Conservation (phyloP, 495 filamentous ascomycete species). For the Talaromyces borbonicus region DNA sequence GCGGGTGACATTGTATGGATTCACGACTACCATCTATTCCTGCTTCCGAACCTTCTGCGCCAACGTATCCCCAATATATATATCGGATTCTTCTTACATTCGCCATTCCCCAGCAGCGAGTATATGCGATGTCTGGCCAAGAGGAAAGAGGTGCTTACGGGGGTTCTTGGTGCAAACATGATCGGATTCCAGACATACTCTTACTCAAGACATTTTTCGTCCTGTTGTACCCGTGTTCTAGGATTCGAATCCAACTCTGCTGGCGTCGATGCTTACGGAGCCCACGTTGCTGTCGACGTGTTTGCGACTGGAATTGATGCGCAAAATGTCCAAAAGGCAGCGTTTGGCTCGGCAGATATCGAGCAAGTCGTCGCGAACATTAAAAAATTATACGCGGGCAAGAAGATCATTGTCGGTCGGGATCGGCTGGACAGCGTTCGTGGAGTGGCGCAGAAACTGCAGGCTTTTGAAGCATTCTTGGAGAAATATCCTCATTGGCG, state of each 20-base stretch:
- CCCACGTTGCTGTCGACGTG: slow-evolving; percentile 78
- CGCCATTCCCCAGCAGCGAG: slow-evolving; percentile 89
- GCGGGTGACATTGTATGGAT: slow-evolving; percentile 85
- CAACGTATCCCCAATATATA: slow-evolving; percentile 76
- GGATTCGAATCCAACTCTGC: slow-evolving; percentile 70
- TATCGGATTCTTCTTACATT: slow-evolving; percentile 84
- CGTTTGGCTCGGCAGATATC: slow-evolving; percentile 56
- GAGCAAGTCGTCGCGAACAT: slow-evolving; percentile 57
- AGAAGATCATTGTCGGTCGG: slow-evolving; percentile 90
- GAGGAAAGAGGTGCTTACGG: slow-evolving; percentile 78
- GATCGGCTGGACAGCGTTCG: slow-evolving; percentile 84
- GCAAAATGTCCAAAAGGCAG: slow-evolving; percentile 54
- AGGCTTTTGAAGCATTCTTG: slow-evolving; percentile 84
- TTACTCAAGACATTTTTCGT: slow-evolving; percentile 84
- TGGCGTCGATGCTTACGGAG: slow-evolving; percentile 80
- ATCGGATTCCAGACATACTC: slow-evolving; percentile 89
- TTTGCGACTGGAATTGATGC: slow-evolving; percentile 89
- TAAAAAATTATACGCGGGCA: slow-evolving; percentile 62
- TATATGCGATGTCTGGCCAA: slow-evolving; percentile 78
- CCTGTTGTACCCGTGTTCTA: slow-evolving; percentile 80
- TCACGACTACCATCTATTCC: slow-evolving; percentile 84
- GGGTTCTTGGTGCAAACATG: slow-evolving; percentile 80
- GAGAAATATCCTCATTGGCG: slow-evolving; percentile 80
- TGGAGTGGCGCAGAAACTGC: slow-evolving; percentile 84
- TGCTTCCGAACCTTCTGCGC: slow-evolving; percentile 75